Base-by-base conservation (phyloP, 2,329 filamentous ascomycete genomes). In the Paraconiothyrium sp. region DNA sequence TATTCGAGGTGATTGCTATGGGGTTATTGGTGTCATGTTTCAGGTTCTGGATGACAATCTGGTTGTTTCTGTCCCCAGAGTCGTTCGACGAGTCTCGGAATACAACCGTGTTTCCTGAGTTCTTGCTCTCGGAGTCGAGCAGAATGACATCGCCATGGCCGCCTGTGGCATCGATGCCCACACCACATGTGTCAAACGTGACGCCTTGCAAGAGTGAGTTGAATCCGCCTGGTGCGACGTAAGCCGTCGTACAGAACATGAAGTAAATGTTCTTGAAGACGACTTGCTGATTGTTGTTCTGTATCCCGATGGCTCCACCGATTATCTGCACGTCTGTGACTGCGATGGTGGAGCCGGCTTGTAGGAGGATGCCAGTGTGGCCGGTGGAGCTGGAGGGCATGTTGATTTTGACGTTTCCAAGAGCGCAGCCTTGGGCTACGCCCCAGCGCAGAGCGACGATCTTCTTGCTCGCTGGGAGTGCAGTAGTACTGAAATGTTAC, bases 261-360 rank as follows among this genome's bases (percentile, higher is more conserved):
- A 56, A 56, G 24, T 56, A 56, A 13, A 56, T 56, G 54, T 56
- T 56, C 43, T 56, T 56, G 30, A 56, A 56, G 5, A 56, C 32
- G 14, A 56, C 54, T 39, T 56, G 54, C 32, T 56, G 54, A 13
- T 56, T 56, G 9, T 34, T 32, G 41, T 56, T 56, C 20, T 47
- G 43, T 20, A 56, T 56, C 13, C 54, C 54, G 32, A 56, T 56
- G 20, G 43, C 54, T 14, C 54, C 54, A 22, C 54, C 54, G 8
- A 43, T 56, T n/a, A 56, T 56, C 20, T 56, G 43, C 2, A 56
- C 43, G 22, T 56, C 54, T 7, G 54, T 56, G 6, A 56, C 54
- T 16, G 54, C 54, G 16, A 56, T 56, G 4, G 54, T 56, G 16
- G 54, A 56, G 20, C 54, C 54, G 6, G 24, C 54, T 24, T 43